A percentile compares a stretch with the other conserved stretches of the same genome.
These are phyloP conservation scores for Combretum micranthum DNA, from an alignment of 345 rosid genomes.

Conservation along the genomic window DNA sequence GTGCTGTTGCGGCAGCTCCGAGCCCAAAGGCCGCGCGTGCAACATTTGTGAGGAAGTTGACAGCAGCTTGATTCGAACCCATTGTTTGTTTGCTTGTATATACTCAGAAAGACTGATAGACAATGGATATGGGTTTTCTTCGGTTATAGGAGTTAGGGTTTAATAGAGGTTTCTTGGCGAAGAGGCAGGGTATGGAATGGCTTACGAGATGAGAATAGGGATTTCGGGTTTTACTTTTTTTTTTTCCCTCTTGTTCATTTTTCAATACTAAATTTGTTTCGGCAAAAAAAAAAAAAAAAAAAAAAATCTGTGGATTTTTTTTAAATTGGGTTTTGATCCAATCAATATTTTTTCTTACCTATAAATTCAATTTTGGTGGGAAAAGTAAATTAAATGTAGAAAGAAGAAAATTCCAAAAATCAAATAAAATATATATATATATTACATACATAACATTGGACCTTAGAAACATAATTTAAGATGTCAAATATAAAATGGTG, in stretches of 20 bases:
- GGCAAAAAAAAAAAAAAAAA: too few species aligned
- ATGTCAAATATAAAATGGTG: too few species aligned
- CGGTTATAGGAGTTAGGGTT: constrained; percentile 10
- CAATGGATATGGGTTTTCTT: constrained; percentile 11
- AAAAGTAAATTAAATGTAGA: too few species aligned
- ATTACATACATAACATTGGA: too few species aligned
- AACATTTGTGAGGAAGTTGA: constrained; percentile 56
- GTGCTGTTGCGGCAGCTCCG: constrained; percentile 57
- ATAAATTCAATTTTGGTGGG: too few species aligned
- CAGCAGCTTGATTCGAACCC: constrained; percentile 82
- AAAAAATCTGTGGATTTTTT: too few species aligned
- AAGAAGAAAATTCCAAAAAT: too few species aligned
- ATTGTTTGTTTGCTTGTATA: constrained; percentile 18
- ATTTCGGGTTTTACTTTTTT: neutral
- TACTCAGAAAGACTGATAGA: neutral
- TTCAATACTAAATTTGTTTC: too few species aligned
- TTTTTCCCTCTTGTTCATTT: neutral
- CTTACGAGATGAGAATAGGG: neutral
- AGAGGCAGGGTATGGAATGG: neutral
- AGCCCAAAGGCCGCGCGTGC: constrained; percentile 80
- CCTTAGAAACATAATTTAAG: too few species aligned
- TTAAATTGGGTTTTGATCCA: too few species aligned
- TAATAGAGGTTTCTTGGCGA: neutral
- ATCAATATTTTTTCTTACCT: too few species aligned
- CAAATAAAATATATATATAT: too few species aligned